A percentile compares a stretch with the other conserved stretches of the same genome.
phyloP scores from a whole-genome alignment of 371 early-diverging fungal species.

The Parasitella parasitica region DNA sequence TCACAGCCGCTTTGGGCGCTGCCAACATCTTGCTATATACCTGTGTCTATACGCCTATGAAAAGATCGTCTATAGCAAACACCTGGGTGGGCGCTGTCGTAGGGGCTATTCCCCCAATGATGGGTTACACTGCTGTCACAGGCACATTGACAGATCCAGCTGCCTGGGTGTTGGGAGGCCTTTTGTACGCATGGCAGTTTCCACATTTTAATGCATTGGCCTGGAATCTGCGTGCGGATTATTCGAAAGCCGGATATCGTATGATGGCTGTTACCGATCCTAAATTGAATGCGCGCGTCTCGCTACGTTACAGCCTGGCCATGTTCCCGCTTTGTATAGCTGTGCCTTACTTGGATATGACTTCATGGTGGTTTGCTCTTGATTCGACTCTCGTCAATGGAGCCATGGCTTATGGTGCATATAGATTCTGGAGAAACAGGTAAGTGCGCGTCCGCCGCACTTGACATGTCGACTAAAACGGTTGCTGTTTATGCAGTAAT shows the following conservation, averaged over 20 bases:
- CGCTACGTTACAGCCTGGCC: slow-evolving; percentile 80
- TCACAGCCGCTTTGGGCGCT: slow-evolving; percentile 78
- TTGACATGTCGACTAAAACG: background rate
- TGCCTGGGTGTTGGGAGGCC: slow-evolving; percentile 76
- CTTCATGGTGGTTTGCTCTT: slow-evolving; percentile 77
- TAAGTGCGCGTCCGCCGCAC: background rate
- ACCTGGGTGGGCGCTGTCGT: slow-evolving; percentile 97
- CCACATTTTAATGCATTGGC: slow-evolving; percentile 96
- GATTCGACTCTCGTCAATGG: slow-evolving; percentile 80
- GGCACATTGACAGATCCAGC: slow-evolving; percentile 70
- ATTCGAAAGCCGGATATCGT: slow-evolving; percentile 94
- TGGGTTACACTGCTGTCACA: slow-evolving; percentile 94
- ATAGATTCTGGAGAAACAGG: slow-evolving; percentile 73
- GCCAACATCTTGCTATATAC: slow-evolving; percentile 90
- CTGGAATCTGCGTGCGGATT: slow-evolving; percentile 91
- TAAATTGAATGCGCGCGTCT: slow-evolving; percentile 83
- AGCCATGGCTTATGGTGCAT: slow-evolving; percentile 68
- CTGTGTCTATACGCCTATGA: slow-evolving; percentile 91
- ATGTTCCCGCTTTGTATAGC: slow-evolving; percentile 78
- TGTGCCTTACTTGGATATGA: slow-evolving; percentile 73
- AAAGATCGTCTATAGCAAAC: slow-evolving; percentile 89
- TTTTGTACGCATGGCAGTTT: slow-evolving; percentile 97
- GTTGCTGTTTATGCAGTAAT: slow-evolving; percentile 33
- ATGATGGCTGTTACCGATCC: slow-evolving; percentile 95
- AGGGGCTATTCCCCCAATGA: slow-evolving; percentile 97